Evolutionary conservation across 345 rosid genomes (phyloP), one percentile per base, ranked within the genome.

Genomic region (Salix dunnii): DNA sequence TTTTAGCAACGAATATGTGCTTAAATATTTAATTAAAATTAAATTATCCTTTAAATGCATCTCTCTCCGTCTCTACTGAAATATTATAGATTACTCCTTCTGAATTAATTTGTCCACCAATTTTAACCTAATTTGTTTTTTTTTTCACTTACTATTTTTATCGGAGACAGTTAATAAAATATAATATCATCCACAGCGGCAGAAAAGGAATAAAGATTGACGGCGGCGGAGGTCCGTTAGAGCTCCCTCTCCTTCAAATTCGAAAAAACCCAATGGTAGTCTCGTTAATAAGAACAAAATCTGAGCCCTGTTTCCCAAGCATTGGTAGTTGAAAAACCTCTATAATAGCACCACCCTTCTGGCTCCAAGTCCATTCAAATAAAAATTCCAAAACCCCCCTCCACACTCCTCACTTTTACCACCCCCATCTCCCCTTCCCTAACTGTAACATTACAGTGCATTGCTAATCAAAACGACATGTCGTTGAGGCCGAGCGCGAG

Each of bases 401-500:
- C 14, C 51, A 3, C 31, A 38, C 35, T 58, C 76, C 60, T 23
- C 63, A 2, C 63, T 2, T 20, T 18, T 20, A 6, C 58, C 3
- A 20, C 1, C 14, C 18, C 6, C 46, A 7, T 4, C 51, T 23
- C 31, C 31, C 14, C 58, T 42, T 36, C 67, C 42, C 67, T 58
- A 6, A 4, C 20, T 28, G 42, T 48, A 14, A 43, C 65, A 23
- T 21, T 18, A 28, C 51, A 69, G 21, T 23, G 3, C 33, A 51
- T 14, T 46, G 18, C 49, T 46, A 46, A 20, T 18, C 58, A 7
- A 51, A 51, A 42, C 8, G 40, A 30, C 74, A 77, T 81, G 84
- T 81, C 84, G 60, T 69, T 77, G 80, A 76, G 84, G 77, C 84
- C 80, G 8, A 81, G 53, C 71, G 80, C 77, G 14, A 67, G 84